Conservation (phyloP, 257 asterid genomes). For the Thymus mandschuricus region DNA sequence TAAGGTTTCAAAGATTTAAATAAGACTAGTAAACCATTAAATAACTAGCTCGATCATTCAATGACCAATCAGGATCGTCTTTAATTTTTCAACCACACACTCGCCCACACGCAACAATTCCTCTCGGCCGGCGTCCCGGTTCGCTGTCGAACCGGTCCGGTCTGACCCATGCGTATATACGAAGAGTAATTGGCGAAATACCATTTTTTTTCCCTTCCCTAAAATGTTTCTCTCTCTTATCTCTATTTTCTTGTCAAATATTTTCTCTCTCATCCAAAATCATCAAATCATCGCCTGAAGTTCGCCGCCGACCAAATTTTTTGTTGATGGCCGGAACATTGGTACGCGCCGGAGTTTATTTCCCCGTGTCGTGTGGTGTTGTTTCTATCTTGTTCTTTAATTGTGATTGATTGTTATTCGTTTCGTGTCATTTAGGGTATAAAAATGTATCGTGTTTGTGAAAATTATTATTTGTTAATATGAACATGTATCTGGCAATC, state of each 20-base stretch:
- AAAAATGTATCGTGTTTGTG: constrained; percentile 9
- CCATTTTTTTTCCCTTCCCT: constrained; percentile 25
- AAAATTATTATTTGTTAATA: constrained; percentile 23
- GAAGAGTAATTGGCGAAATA: background rate
- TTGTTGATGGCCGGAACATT: constrained; percentile 37
- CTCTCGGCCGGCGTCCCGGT: constrained; percentile 32
- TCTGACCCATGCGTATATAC: constrained; percentile 28
- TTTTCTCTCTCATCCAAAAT: constrained; percentile 29
- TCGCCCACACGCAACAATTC: constrained; percentile 26
- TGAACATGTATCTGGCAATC: constrained; percentile 29
- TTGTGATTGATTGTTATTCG: constrained; percentile 44
- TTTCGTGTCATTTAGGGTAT: constrained; percentile 63
- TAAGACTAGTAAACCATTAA: background rate
- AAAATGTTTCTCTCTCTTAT: constrained; percentile 39
- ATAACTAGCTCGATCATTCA: constrained; percentile 19
- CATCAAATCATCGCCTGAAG: constrained; percentile 38
- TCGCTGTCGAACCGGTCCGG: constrained; percentile 27
- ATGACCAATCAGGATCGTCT: constrained; percentile 12
- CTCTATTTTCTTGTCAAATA: constrained; percentile 33
- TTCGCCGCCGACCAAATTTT: constrained; percentile 35
- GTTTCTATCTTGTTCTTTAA: background rate
- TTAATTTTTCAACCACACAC: constrained; percentile 17
- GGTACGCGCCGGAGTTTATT: constrained; percentile 30
- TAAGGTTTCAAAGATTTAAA: background rate
- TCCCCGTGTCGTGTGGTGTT: constrained; percentile 1